Conservation (phyloP, 768 basidiomycete species). For the Jaapia argillacea region DNA sequence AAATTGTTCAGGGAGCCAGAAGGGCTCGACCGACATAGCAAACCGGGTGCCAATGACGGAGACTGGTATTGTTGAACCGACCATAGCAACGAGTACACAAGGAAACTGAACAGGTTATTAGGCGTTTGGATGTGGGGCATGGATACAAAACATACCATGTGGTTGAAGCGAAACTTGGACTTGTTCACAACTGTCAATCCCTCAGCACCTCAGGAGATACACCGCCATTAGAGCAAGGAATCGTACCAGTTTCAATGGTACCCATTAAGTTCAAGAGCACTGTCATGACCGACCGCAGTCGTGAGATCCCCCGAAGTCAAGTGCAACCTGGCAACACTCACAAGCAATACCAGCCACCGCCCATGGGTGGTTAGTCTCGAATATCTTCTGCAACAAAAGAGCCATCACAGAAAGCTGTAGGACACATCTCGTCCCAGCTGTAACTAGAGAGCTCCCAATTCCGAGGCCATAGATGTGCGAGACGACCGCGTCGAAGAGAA, state of each 20-base stretch:
- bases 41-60: slow-evolving; percentile 67
- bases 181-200: slow-evolving; percentile 58
- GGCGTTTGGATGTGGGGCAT: background rate
- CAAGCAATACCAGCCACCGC: slow-evolving; percentile 64
- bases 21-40: slow-evolving; percentile 68
- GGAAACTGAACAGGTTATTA: slow-evolving; percentile 40
- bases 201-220: background rate
- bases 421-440: slow-evolving; percentile 65
- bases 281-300: slow-evolving; percentile 19
- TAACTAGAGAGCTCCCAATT: slow-evolving; percentile 55
- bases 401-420: slow-evolving; percentile 72
- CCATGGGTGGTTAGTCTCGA: slow-evolving; percentile 67
- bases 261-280: slow-evolving; percentile 69
- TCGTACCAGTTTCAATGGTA: slow-evolving; percentile 66
- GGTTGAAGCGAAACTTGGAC: slow-evolving; percentile 54
- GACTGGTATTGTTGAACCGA: slow-evolving; percentile 70
- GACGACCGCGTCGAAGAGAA: slow-evolving; percentile 59
- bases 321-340: no score
- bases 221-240: background rate
- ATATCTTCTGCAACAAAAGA: slow-evolving; percentile 59
- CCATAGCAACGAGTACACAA: slow-evolving; percentile 54
- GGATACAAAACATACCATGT: slow-evolving; percentile 46
- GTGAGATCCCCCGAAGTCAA: no score
- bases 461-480: slow-evolving; percentile 60
- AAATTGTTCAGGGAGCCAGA: slow-evolving; percentile 80